Conservation (phyloP, 1,284 basidiomycete genomes). For the Bjerkandera adusta region DNA sequence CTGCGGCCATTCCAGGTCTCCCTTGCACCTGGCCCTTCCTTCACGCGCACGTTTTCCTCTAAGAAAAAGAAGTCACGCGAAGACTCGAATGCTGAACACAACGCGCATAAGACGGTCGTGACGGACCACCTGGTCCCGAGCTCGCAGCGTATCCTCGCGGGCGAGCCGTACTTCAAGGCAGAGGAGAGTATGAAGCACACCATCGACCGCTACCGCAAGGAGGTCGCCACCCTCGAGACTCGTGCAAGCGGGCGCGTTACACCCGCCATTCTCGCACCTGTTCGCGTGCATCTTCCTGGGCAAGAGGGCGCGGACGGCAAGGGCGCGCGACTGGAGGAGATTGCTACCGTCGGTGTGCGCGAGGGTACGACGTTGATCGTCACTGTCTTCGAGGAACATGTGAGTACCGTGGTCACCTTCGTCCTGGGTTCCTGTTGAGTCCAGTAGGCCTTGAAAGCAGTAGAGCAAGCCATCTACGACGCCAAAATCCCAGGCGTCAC, state of each 20-base stretch:
- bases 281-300: constrained; percentile 53
- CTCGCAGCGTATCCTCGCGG: constrained; percentile 31
- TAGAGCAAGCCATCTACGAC: constrained; percentile 70
- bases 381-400: constrained; percentile 73
- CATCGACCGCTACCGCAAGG: constrained; percentile 70
- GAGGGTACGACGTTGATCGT: constrained; percentile 71
- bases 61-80: constrained; percentile 13
- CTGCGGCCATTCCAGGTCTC: neutral
- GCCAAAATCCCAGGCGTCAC: constrained; percentile 68
- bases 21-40: neutral
- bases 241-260: constrained; percentile 76
- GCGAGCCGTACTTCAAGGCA: constrained; percentile 53
- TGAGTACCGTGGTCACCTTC: constrained; percentile 33
- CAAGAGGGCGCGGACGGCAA: constrained; percentile 30
- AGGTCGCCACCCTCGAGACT: constrained; percentile 62
- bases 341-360: constrained; percentile 75
- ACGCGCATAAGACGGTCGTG: constrained; percentile 10
- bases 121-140: constrained; percentile 31
- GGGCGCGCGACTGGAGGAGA: constrained; percentile 52
- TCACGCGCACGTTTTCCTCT: constrained; percentile 12
- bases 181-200: constrained; percentile 62
- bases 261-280: constrained; percentile 65
- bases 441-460: constrained; percentile 67
- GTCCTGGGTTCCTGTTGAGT: constrained; percentile 13
- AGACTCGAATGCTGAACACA: constrained; percentile 2